Evolutionary conservation across 2,329 filamentous ascomycete genomes (phyloP).

Genomic region (Exophiala viscosa): DNA sequence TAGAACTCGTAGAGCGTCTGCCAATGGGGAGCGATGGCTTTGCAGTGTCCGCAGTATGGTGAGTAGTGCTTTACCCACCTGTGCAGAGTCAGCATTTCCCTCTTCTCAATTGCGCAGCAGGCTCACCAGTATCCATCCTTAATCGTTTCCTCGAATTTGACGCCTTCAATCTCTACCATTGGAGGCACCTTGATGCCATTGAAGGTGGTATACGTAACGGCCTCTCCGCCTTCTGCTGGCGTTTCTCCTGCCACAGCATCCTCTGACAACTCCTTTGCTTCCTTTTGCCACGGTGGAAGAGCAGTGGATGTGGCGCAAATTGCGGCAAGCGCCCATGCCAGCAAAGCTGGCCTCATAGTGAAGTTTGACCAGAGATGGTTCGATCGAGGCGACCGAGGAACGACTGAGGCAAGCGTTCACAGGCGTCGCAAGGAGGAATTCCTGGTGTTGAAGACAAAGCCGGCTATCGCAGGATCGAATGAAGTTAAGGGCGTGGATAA

Average conservation of each 20-base stretch:
- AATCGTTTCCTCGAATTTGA: slow-evolving; percentile 46
- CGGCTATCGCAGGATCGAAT: too few species aligned
- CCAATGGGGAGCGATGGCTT: slow-evolving; percentile 73
- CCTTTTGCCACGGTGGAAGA: slow-evolving; percentile 19
- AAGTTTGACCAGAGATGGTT: slow-evolving; percentile 3
- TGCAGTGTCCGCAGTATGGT: slow-evolving; percentile 65
- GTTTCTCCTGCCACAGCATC: slow-evolving; percentile 23
- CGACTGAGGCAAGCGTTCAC: neutral
- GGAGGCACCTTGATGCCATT: slow-evolving; percentile 52
- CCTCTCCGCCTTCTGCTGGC: slow-evolving; percentile 30
- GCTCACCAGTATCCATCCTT: slow-evolving; percentile 52
- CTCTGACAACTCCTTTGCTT: slow-evolving; percentile 13
- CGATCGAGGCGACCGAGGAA: neutral
- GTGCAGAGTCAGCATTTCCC: slow-evolving; percentile 21
- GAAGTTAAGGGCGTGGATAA: too few species aligned
- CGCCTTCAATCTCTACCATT: slow-evolving; percentile 47
- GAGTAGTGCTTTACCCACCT: slow-evolving; percentile 55
- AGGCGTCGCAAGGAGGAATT: neutral
- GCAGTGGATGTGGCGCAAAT: slow-evolving; percentile 15
- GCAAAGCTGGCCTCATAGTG: slow-evolving; percentile 28
- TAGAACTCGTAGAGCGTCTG: slow-evolving; percentile 96
- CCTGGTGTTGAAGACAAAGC: neutral
- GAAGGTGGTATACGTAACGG: slow-evolving; percentile 41
- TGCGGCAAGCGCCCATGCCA: slow-evolving; percentile 26
- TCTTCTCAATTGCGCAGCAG: neutral